A percentile compares a stretch with the other conserved stretches of the same genome.
phyloP scores from a whole-genome alignment of 2,329 filamentous ascomycete genomes.

The Ophiostoma sp. region DNA sequence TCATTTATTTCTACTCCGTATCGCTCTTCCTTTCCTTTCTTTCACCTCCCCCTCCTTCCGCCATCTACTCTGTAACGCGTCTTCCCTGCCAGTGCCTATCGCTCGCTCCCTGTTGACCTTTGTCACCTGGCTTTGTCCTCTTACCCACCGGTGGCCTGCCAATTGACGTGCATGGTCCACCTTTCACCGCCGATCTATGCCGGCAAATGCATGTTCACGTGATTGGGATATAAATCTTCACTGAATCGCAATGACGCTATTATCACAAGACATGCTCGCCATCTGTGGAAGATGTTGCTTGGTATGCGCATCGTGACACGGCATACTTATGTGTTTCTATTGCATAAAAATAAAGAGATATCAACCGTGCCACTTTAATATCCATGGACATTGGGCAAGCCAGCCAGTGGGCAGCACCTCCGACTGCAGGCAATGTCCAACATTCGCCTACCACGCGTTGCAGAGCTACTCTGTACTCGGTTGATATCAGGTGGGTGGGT shows the following conservation, averaged over 20 bases:
- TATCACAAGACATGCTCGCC: neutral
- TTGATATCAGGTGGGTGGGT: neutral
- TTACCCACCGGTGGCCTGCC: neutral
- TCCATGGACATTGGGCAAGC: neutral
- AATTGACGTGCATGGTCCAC: neutral
- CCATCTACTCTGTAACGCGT: neutral
- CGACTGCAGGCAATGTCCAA: neutral
- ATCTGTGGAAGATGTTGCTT: neutral
- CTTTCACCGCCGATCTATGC: neutral
- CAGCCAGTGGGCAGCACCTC: neutral
- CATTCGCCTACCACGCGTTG: neutral
- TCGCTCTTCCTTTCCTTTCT: conserved; percentile 9
- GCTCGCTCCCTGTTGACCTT: neutral
- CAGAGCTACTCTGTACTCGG: neutral
- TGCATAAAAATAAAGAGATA: neutral
- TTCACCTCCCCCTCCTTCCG: neutral
- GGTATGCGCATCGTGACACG: neutral
- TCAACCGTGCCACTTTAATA: neutral
- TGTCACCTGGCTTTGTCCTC: neutral
- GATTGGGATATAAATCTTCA: neutral
- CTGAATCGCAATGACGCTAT: neutral
- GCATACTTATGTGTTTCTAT: neutral
- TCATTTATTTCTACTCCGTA: neutral
- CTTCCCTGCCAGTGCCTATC: conserved; percentile 1
- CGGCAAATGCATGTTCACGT: neutral